Percentiles rank a stretch among this genome's conserved stretches.
Conservation (phyloP, 202 grass and related monocot genomes). For the Elaeis oleifera region DNA sequence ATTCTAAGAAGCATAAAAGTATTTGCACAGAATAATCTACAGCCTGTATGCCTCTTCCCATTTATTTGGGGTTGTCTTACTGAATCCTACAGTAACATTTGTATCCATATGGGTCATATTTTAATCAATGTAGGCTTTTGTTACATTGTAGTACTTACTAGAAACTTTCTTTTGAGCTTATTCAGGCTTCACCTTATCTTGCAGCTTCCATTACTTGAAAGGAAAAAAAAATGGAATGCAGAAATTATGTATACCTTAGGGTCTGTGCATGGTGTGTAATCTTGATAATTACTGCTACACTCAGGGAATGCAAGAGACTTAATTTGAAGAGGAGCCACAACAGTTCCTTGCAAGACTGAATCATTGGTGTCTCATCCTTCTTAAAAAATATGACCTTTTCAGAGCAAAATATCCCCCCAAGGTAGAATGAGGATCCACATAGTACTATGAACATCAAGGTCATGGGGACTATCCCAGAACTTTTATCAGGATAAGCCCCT, state of each 20-base stretch:
- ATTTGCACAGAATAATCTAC: too few relatives aligned
- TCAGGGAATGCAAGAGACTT: constrained; percentile 38
- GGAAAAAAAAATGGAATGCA: not conserved
- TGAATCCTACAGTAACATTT: too few relatives aligned
- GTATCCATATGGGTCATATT: too few relatives aligned
- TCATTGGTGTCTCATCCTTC: constrained; percentile 14
- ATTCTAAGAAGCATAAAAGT: too few relatives aligned
- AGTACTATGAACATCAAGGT: constrained; percentile 52
- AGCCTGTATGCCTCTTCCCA: too few relatives aligned
- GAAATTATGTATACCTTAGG: constrained; percentile 39
- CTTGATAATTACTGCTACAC: constrained; percentile 69
- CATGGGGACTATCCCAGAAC: constrained; percentile 42
- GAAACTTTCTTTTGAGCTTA: too few relatives aligned
- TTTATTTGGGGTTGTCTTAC: too few relatives aligned
- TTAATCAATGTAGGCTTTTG: too few relatives aligned
- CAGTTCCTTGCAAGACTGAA: constrained; percentile 12
- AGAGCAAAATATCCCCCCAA: constrained; percentile 86
- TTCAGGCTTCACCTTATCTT: too few relatives aligned
- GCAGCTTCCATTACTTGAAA: not conserved
- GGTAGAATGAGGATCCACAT: constrained; percentile 94
- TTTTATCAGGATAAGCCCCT: constrained; percentile 33
- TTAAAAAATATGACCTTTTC: constrained; percentile 41
- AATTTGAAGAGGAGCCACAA: constrained; percentile 21
- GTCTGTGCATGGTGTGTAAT: constrained; percentile 94
- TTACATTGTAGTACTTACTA: too few relatives aligned